Base-by-base conservation (phyloP, 495 filamentous ascomycete species). In the Friedmanniomyces simplex region DNA sequence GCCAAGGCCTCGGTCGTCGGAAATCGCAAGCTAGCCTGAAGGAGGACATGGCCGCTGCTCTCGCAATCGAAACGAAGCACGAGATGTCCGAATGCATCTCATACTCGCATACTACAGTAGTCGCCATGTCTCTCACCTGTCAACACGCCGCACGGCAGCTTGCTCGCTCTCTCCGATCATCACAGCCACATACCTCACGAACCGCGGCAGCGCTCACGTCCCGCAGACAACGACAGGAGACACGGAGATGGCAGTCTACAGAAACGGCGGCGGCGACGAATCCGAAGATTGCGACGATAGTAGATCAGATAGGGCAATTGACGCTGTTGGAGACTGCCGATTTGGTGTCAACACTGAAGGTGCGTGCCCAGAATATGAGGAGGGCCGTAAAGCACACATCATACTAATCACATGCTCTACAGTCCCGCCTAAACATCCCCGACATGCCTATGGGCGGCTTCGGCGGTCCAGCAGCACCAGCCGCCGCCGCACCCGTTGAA, bases 291-390 rank as follows among this genome's bases (percentile, higher is more conserved):
- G 64, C 81, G 51, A 79, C 79, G 50, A 97, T 99, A 65, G 93
- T 99, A 57, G 93, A 97, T 73, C 90, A 97, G 72, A 97, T 99
- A 68, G 91, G 90, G 73, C 83, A 89, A 83, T 86, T 99, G 79
- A 99, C 90, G 20, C 77, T 99, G 55, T 73, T 99, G 66, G 94
- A 99, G 79, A 99, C 94, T 7, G 91, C 94, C 41, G 91, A 96
- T 69, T 76, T 99, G 20, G 93, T 99, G 28, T 79, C 90, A 39
- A 87, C 81, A 68, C 75, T 99, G 64, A 99, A 97, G 85, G 94
- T 89, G 66, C 45, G 74, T 71, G 21, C 20, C 13, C 50, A 52
- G 34, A 41, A 47, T 32, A 14, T 32, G 28, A 10, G 10, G 10
- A 32, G 10, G 3, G 28, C 10, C 28, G 28, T 10, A 32, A 32